Base-by-base conservation (phyloP, 495 filamentous ascomycete species). In the Neurospora sp. region DNA sequence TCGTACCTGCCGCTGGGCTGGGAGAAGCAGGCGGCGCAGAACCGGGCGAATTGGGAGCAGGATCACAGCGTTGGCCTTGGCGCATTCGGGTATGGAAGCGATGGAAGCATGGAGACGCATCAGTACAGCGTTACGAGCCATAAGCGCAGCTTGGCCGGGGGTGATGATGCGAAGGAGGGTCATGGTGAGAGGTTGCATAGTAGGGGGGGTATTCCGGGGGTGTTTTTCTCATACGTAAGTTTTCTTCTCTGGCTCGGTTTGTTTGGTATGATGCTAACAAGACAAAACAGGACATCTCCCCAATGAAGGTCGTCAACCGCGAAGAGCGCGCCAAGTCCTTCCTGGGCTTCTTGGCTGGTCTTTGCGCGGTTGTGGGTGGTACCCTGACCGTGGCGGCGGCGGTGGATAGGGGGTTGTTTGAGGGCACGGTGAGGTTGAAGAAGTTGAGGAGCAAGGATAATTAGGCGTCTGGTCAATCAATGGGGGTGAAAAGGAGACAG, bases 241-340 rank as follows among this genome's bases (percentile, higher is more conserved):
- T 20, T 22, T 35, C n/a, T n/a, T n/a, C n/a, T n/a, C n/a, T n/a
- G n/a, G n/a, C n/a, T n/a, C n/a, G n/a, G n/a, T n/a, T n/a, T n/a
- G n/a, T n/a, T n/a, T n/a, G n/a, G n/a, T n/a, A n/a, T n/a, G n/a
- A 40, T 72, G 48, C 45, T 73, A 31, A 68, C n/a, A 65, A 31
- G n/a, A 65, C 18, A 53, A 6, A 59, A 42, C 73, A 94, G 91
- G 96, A 99, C 80, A 98, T 99, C 83, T 98, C 96, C 3, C 96
- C 96, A 39, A 98, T 99, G 96, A 99, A 98, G 83, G 96, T 99
- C 59, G 92, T 99, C 84, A 99, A 98, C 85, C 89, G 94, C 48
- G 96, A 99, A 85, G 91, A 91, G 74, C 89, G 93, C 22, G 83
- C 89, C 20, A 98, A 98, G 84, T 89, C 90, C 18, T 95, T 98